These are phyloP conservation scores for Luzula sylvatica DNA, from an alignment of 176 grass and related monocot genomes.

Conservation along the genomic window DNA sequence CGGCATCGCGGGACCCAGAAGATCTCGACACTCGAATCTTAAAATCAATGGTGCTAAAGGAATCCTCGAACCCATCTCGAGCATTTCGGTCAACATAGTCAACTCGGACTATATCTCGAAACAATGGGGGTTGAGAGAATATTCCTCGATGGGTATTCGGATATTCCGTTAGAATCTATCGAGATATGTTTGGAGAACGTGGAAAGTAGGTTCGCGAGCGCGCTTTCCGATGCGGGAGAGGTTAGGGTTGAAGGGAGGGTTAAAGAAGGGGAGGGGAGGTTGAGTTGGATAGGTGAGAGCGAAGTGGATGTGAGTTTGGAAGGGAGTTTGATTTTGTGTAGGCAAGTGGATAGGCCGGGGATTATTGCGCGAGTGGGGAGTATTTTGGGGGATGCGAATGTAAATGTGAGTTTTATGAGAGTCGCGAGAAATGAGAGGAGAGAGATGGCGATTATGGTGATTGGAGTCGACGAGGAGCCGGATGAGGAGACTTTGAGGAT, in stretches of 20 bases:
- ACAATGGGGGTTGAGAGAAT: slow-evolving; percentile 45
- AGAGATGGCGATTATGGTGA: slow-evolving; percentile 92
- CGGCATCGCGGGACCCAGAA: slow-evolving; percentile 47
- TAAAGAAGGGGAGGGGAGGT: slow-evolving; percentile 67
- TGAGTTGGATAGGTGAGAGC: slow-evolving; percentile 58
- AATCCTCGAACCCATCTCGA: slow-evolving; percentile 79
- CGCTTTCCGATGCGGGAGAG: slow-evolving; percentile 45
- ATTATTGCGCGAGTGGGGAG: slow-evolving; percentile 86
- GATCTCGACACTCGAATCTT: slow-evolving; percentile 83
- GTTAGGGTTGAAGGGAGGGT: slow-evolving; percentile 74
- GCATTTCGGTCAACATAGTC: slow-evolving; percentile 66
- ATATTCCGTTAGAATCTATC: slow-evolving; percentile 59
- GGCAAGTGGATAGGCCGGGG: slow-evolving; percentile 85
- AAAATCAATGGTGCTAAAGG: slow-evolving; percentile 89
- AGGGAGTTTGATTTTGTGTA: slow-evolving; percentile 79
- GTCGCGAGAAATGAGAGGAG: slow-evolving; percentile 70
- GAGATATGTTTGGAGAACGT: slow-evolving; percentile 56
- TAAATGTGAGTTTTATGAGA: slow-evolving; percentile 97
- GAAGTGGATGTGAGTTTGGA: slow-evolving; percentile 84
- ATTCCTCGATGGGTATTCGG: slow-evolving; percentile 39
- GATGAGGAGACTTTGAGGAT: slow-evolving; percentile 59
- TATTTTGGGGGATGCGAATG: slow-evolving; percentile 62
- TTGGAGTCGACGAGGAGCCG: slow-evolving; percentile 89
- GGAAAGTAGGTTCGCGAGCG: slow-evolving; percentile 61
- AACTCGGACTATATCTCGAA: slow-evolving; percentile 87